These are phyloP conservation scores for Silene coronaria DNA, from an alignment of 179 eudicot species.

Conservation along the genomic window DNA sequence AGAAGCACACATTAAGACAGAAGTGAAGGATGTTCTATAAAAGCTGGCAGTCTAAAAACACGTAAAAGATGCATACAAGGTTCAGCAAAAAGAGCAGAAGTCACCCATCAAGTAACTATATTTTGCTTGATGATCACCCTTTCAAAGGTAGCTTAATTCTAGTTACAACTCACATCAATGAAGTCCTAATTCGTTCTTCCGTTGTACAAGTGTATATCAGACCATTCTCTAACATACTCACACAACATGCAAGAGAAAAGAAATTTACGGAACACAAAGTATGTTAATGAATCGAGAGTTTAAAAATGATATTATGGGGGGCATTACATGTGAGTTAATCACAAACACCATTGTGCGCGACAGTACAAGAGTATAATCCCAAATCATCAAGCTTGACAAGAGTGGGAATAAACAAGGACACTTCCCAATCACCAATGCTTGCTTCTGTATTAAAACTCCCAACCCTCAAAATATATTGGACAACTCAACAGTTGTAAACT, in stretches of 20 bases:
- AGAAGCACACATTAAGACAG: neutral
- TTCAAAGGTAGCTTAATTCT: neutral
- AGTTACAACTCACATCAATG: neutral
- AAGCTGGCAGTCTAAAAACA: too few species aligned
- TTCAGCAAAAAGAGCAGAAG: neutral
- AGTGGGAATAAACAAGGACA: neutral
- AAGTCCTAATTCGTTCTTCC: neutral
- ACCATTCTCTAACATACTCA: neutral
- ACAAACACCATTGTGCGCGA: neutral
- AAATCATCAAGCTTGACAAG: neutral
- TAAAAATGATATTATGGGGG: too few species aligned
- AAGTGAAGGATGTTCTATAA: too few species aligned
- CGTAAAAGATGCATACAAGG: neutral
- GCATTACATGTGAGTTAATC: too few species aligned
- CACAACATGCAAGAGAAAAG: neutral
- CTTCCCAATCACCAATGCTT: neutral
- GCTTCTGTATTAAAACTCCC: neutral
- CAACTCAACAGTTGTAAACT: conserved; percentile 9
- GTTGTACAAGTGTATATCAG: neutral
- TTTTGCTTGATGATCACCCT: too few species aligned
- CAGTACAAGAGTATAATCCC: neutral
- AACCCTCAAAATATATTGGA: neutral
- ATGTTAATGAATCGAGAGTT: too few species aligned
- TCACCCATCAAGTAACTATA: too few species aligned
- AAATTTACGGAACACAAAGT: too few species aligned